Percentiles rank a stretch among this genome's conserved stretches.
These are phyloP conservation scores for Podospora australis DNA, from an alignment of 495 filamentous ascomycete genomes.

Conservation along the genomic window DNA sequence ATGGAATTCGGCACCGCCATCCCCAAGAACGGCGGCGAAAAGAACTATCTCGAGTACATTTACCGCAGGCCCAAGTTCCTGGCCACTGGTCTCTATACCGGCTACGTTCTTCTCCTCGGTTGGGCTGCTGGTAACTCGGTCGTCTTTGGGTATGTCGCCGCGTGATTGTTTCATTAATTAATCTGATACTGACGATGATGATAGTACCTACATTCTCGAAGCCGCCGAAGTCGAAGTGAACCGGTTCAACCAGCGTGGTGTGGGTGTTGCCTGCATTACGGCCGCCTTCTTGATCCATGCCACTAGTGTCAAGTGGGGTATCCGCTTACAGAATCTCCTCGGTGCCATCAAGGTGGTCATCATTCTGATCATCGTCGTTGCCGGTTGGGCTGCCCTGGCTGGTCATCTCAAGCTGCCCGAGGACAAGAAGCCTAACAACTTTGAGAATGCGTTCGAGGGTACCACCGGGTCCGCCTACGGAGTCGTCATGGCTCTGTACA, in stretches of 20 bases:
- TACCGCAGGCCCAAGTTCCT: conserved; percentile 59
- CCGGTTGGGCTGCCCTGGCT: conserved; percentile 57
- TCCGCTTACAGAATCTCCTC: conserved; percentile 59
- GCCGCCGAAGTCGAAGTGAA: conserved; percentile 52
- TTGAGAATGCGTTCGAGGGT: conserved; percentile 57
- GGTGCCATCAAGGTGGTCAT: conserved; percentile 63
- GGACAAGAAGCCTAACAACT: conserved; percentile 52
- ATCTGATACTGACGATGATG: neutral
- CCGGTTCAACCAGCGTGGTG: conserved; percentile 62
- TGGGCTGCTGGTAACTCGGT: conserved; percentile 57
- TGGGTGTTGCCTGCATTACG: conserved; percentile 60
- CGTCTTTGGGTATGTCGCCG: conserved; percentile 41
- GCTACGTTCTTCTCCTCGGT: conserved; percentile 51
- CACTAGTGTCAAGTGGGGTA: conserved; percentile 58
- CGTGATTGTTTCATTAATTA: neutral
- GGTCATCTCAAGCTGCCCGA: conserved; percentile 46
- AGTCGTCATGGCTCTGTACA: conserved; percentile 56
- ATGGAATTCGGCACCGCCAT: conserved; percentile 56
- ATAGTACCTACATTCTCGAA: conserved; percentile 59
- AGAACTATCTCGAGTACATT: conserved; percentile 64
- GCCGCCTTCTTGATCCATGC: conserved; percentile 57
- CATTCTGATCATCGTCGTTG: conserved; percentile 58
- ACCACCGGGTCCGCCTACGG: conserved; percentile 53
- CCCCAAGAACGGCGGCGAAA: conserved; percentile 51
- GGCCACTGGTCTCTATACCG: conserved; percentile 55